Percentiles rank a stretch among this genome's conserved stretches.
Conservation (phyloP, 2,329 filamentous ascomycete species). For the Sarocladiaceae sp. region DNA sequence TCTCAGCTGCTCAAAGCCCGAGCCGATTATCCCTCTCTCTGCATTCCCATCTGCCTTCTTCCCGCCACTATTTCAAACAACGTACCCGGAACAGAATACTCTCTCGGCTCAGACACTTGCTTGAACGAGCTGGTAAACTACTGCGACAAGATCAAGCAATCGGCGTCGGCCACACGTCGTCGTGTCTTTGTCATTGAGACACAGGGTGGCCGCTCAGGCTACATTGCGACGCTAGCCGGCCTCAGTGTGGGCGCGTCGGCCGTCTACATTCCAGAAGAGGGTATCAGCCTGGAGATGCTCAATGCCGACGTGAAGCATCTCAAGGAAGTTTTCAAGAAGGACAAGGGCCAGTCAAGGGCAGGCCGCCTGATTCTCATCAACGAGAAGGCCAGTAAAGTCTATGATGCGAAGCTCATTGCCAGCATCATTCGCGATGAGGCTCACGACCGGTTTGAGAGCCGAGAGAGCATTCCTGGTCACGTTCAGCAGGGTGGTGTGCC, state of each 20-base stretch:
- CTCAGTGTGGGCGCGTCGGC: constrained; percentile 87
- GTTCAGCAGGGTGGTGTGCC: constrained; percentile 92
- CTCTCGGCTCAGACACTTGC: constrained; percentile 91
- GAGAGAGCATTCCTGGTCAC: constrained; percentile 86
- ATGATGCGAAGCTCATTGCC: constrained; percentile 87
- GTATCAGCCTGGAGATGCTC: constrained; percentile 89
- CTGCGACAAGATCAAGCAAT: constrained; percentile 96
- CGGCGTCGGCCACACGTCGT: constrained; percentile 84
- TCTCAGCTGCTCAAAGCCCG: constrained; percentile 80
- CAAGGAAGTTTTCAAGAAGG: constrained; percentile 75
- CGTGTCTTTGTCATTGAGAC: constrained; percentile 98
- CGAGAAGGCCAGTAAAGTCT: constrained; percentile 85
- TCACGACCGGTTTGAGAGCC: constrained; percentile 83
- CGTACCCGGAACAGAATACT: constrained; percentile 95
- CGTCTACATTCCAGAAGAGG: constrained; percentile 96
- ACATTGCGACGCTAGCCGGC: constrained; percentile 84
- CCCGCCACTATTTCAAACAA: constrained; percentile 99
- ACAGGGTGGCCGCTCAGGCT: constrained; percentile 89
- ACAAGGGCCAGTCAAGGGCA: constrained; percentile 81
- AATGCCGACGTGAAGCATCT: constrained; percentile 84
- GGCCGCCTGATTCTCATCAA: constrained; percentile 96
- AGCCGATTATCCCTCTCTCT: constrained; percentile 72
- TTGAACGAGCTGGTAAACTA: constrained; percentile 91
- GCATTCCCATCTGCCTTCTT: constrained; percentile 85
- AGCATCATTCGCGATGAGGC: constrained; percentile 94